Evolutionary conservation across 169 alveolate species (phyloP), one percentile per base, ranked within the genome.

Genomic region (Eimeria acervulina): DNA sequence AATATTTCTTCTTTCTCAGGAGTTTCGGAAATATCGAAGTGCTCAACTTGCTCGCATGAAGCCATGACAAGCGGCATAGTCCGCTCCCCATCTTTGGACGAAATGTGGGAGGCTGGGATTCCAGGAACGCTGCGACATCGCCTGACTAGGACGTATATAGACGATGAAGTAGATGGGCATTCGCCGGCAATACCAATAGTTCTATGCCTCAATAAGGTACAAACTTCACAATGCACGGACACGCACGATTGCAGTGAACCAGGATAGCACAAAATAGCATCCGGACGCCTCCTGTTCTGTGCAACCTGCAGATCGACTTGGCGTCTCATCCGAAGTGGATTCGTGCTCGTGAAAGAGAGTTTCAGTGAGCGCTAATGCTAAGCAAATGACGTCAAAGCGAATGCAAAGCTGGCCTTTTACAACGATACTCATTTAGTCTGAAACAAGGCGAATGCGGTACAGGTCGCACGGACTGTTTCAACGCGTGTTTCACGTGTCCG

Each of bases 391-490:
- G 1, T n/a, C 26, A n/a, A 31, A 33, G 80, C 80, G 44, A 8
- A 4, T 68, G 38, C 44, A 68, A 19, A 38, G 4, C 52, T 0
- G 31, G 52, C n/a, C 51, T 8, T 7, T 7, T 10, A 6, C 40
- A 23, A 76, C 59, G 87, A 21, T 8, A 47, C 10, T n/a, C 70
- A 44, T 0, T 33, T 2, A 21, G 26, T 44, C 51, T 61, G 33
- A n/a, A 8, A 13, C 42, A 42, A 44, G 40, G 66, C 19, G 88
- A 63, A 6, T 97, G 85, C 91, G 76, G 44, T 95, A 66, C 97
- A 97, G 98, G 95, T 91, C 95, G 70, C 98, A 97, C 52, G 99
- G 99, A n/a, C 96, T 95, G 55, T 98, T 98, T 72, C 97, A 94
- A 84, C 97, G 96, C 72, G 95, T 97, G 31, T 97, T 98, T 90